Evolutionary conservation across 352 stramenopile genomes (phyloP), one percentile per base, ranked within the genome.

Genomic region (Phytophthora sp.): DNA sequence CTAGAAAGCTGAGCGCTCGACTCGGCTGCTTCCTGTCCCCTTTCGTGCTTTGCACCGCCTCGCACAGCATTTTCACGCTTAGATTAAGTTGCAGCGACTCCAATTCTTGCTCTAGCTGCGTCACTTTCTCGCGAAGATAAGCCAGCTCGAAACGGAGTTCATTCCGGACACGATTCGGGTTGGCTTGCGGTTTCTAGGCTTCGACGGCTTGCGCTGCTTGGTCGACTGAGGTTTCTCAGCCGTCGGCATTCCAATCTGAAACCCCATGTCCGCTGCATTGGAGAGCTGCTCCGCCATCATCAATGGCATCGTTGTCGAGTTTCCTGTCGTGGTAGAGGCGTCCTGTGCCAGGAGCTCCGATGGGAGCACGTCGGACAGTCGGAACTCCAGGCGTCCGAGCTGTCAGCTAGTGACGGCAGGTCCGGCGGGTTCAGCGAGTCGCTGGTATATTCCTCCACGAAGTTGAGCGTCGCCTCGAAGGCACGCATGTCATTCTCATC

Each of bases 101-200:
- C 31, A 89, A 41, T 45, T 88, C 83, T 1, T 65, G 64, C 23
- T 85, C 74, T 20, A 89, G 49, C 10, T 62, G 66, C 5, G 79
- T 58, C 11, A 74, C 74, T 42, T 88, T 87, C 37, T 87, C 62
- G 37, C 83, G 83, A 7, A 92, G 46, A 57, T 90, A 90, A 6
- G 54, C 59, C 8, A 82, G 63, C 15, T 92, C 83, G 27, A 89
- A 80, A 41, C 85, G 85, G 34, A 53, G 62, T 30, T 71, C 62
- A 11, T 58, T 61, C 6, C 62, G 62, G 35, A 51, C 62, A 2
- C 62, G 54, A 43, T 66, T 71, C 41, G 62, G 56, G 38, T 65
- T 57, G 9, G 28, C 21, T 54, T 71, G 69, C 21, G 63, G 59
- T 46, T 62, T 38, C 43, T 34, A n/a, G 27, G 30, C 21, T 10